These are phyloP conservation scores for Solanum pinnatisectum DNA, from an alignment of 257 asterid genomes.

Conservation along the genomic window DNA sequence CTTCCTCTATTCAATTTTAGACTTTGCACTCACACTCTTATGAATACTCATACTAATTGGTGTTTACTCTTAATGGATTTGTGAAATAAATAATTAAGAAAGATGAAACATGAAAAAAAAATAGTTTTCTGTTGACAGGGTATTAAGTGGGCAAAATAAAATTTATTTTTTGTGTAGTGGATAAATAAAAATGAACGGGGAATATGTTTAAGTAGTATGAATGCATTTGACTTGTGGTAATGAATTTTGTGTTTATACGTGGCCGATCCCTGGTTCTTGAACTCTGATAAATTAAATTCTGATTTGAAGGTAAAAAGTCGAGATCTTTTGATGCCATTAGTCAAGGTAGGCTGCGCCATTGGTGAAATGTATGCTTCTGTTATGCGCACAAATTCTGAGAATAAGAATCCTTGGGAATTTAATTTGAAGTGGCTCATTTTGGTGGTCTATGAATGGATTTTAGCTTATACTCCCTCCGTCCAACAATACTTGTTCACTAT, in stretches of 20 bases:
- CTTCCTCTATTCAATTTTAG: background rate
- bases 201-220: background rate
- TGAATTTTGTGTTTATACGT: background rate
- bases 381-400: background rate
- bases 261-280: background rate
- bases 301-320: background rate
- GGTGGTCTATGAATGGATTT: background rate
- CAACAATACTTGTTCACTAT: too few relatives aligned
- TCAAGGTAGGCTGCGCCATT: background rate
- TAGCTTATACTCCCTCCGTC: background rate
- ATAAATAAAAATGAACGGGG: background rate
- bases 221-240: background rate
- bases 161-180: background rate
- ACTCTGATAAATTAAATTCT: background rate
- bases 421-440: background rate
- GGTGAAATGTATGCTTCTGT: background rate
- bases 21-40: background rate
- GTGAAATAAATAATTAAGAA: background rate
- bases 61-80: background rate
- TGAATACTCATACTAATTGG: background rate
- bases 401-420: background rate
- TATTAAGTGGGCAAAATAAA: background rate
- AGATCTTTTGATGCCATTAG: background rate
- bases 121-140: background rate
- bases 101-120: background rate